Evolutionary conservation across 192 early-diverging fungal species (phyloP), one percentile per base, ranked within the genome.

Genomic region (Gigaspora rosea): DNA sequence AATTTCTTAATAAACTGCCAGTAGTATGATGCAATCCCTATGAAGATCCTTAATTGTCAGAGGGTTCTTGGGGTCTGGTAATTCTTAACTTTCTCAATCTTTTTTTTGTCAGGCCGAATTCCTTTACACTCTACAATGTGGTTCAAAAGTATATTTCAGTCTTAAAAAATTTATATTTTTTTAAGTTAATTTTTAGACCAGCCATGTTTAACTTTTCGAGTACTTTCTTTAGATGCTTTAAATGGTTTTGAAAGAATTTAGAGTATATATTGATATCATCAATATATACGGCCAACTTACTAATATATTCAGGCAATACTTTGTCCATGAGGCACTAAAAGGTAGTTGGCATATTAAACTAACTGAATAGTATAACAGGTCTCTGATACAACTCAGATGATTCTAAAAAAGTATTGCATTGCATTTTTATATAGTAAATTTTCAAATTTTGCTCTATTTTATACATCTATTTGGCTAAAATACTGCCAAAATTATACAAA

Each of bases 201-300:
- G 22, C 49, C 8, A 0, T 6, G 3, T 20, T 70, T 27, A 50
- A 1, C 10, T 15, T 51, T 15, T 8, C 0, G 58, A 73, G 1
- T 41, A 13, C 33, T 11, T 0, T 59, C 2, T 73, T 16, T 2
- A 73, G 5, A 20, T 73, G 33, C n/a, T 58, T 8, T 57, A 73
- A 46, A 46, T 85, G 84, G 18, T 81, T 61, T 32, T 78, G 68
- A 0, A 81, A 18, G 0, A 32, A 50, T 6, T 27, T 33, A 0
- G 84, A 85, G 22, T 80, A 84, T 1, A 83, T 54, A 2, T 76
- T 36, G 0, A 83, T 79, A 46, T 85, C 80, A 51, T 85, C 82
- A 2, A 85, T 59, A 15, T 77, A 84, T 0, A 85, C 76, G 22
- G 74, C 68, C 0, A 62, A 78, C 0, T 47, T 20, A 4, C 67